Evolutionary conservation across 331 rosid genomes (phyloP).

Genomic region (Pyrus hybrid): DNA sequence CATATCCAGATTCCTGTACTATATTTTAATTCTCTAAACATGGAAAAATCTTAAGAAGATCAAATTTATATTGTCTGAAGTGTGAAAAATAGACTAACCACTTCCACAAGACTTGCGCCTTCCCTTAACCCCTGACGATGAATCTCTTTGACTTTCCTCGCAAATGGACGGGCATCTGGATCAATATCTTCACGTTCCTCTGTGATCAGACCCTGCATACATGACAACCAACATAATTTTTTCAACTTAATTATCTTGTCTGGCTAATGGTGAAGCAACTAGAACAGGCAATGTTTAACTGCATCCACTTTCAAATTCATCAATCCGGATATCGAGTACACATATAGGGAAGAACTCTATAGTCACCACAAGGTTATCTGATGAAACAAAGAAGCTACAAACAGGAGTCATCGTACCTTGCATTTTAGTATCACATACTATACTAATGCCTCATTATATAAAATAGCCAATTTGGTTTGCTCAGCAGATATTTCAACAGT

Average conservation of each 20-base stretch:
- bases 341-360: neutral
- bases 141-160: slow-evolving; percentile 69
- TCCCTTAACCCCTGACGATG: slow-evolving; percentile 86
- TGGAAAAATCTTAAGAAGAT: neutral
- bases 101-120: slow-evolving; percentile 94
- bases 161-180: slow-evolving; percentile 88
- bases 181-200: slow-evolving; percentile 76
- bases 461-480: neutral
- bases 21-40: neutral
- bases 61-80: neutral
- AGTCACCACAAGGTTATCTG: neutral
- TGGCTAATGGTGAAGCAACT: neutral
- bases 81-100: slow-evolving; percentile 52
- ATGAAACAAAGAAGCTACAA: neutral
- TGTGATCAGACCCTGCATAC: slow-evolving; percentile 80
- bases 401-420: neutral
- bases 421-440: neutral
- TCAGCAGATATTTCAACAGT: neutral
- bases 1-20: neutral
- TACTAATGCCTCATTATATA: neutral
- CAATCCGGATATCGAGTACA: neutral
- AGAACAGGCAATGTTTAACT: neutral
- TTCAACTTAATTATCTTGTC: neutral
- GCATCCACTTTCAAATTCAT: neutral
- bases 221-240: slow-evolving; percentile 8